These are phyloP conservation scores for Trichoderma hamatum DNA, from an alignment of 2,329 filamentous ascomycete genomes.

Conservation along the genomic window DNA sequence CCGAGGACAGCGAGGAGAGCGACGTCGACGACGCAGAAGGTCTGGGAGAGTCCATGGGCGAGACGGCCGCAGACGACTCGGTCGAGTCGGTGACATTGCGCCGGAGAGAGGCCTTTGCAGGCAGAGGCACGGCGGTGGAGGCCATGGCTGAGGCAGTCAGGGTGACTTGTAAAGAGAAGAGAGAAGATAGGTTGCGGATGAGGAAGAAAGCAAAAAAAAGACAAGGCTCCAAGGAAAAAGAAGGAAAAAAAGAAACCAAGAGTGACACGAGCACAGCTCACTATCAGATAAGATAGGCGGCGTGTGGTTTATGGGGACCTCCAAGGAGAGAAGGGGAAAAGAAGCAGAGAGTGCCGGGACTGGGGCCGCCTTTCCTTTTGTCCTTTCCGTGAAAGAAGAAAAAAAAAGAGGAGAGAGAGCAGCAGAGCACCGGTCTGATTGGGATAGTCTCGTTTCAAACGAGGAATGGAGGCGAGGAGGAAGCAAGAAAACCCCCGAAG, in stretches of 20 bases:
- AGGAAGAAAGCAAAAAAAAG: too few relatives aligned
- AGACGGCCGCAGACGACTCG: conserved; percentile 60
- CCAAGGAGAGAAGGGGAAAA: neutral
- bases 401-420: neutral
- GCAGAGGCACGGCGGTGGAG: conserved; percentile 45
- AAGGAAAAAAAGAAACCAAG: neutral
- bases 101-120: conserved; percentile 50
- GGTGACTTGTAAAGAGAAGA: too few relatives aligned
- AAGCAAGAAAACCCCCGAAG: neutral
- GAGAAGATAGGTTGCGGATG: too few relatives aligned
- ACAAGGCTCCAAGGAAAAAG: neutral
- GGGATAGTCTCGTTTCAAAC: neutral
- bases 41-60: conserved; percentile 62
- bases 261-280: conserved; percentile 16
- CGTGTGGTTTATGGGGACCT: conserved; percentile 5
- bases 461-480: neutral
- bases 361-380: conserved; percentile 11
- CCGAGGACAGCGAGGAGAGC: conserved; percentile 82
- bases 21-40: conserved; percentile 81
- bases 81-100: conserved; percentile 54
- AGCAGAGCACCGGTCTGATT: neutral
- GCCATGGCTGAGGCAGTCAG: conserved; percentile 46
- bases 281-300: conserved; percentile 22
- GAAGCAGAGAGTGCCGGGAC: neutral
- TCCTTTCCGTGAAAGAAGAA: neutral